Evolutionary conservation across 1,284 basidiomycete genomes (phyloP).

Genomic region (Tausonia pullulans): DNA sequence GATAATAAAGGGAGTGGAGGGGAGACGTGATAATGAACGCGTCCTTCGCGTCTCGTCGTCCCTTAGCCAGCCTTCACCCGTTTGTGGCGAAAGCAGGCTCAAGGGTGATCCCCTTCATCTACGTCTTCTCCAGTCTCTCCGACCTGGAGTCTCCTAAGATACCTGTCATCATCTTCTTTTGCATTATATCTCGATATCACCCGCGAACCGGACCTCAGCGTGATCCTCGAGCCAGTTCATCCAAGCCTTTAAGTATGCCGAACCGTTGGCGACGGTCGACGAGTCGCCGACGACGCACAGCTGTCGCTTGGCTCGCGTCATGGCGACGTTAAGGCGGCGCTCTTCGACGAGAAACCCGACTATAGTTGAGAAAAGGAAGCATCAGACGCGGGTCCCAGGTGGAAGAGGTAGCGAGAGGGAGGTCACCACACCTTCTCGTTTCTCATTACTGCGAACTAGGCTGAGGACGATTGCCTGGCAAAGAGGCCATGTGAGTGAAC

Average conservation of each 20-base stretch:
- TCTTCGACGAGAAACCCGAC: constrained; percentile 89
- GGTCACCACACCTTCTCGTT: constrained; percentile 44
- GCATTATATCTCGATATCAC: constrained; percentile 25
- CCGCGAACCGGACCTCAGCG: constrained; percentile 77
- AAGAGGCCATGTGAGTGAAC: neutral
- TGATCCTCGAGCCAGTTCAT: constrained; percentile 77
- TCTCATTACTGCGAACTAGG: constrained; percentile 30
- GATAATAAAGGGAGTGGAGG: too few species aligned
- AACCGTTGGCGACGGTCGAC: constrained; percentile 71
- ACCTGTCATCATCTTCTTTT: too few species aligned
- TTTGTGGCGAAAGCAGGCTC: too few species aligned
- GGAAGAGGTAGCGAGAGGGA: neutral
- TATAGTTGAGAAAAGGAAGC: constrained; percentile 11
- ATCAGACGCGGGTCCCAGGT: neutral
- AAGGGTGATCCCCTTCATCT: too few species aligned
- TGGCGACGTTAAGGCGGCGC: constrained; percentile 80
- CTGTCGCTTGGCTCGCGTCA: constrained; percentile 86
- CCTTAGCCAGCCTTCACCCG: too few species aligned
- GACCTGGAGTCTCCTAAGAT: too few species aligned
- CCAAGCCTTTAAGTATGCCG: constrained; percentile 74
- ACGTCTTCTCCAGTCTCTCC: too few species aligned
- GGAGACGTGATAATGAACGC: too few species aligned
- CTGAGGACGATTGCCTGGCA: constrained; percentile 65
- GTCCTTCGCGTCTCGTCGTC: too few species aligned
- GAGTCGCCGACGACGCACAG: constrained; percentile 85